Evolutionary conservation across 2,329 filamentous ascomycete genomes (phyloP).

Genomic region (Talaromyces sp.): DNA sequence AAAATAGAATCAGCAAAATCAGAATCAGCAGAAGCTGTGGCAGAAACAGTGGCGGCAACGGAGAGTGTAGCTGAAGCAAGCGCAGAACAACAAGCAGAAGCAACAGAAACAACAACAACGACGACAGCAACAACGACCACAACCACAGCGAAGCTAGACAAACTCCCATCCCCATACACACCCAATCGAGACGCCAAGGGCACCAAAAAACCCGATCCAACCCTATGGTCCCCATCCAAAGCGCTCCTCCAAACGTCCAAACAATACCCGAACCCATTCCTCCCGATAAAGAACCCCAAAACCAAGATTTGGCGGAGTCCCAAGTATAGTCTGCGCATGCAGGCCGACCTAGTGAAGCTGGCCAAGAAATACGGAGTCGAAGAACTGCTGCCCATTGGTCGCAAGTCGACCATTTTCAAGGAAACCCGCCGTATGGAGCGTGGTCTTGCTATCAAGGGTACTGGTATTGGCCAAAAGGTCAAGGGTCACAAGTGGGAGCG

Average conservation of each 20-base stretch:
- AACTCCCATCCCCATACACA: constrained; percentile 32
- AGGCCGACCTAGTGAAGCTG: constrained; percentile 86
- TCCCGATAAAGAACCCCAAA: constrained; percentile 66
- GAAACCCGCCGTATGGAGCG: constrained; percentile 68
- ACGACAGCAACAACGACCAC: constrained; percentile 25
- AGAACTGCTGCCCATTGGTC: constrained; percentile 68
- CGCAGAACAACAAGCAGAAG: constrained; percentile 34
- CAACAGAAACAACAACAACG: too few species aligned
- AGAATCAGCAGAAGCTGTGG: too few species aligned
- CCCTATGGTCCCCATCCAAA: constrained; percentile 24
- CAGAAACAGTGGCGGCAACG: too few species aligned
- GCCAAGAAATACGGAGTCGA: constrained; percentile 73
- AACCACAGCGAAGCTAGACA: constrained; percentile 16
- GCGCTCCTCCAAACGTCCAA: constrained; percentile 36
- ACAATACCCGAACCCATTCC: constrained; percentile 69
- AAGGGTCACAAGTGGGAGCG: constrained; percentile 96
- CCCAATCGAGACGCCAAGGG: constrained; percentile 39
- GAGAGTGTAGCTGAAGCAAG: neutral
- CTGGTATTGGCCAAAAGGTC: constrained; percentile 83
- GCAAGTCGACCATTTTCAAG: constrained; percentile 64
- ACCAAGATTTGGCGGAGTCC: constrained; percentile 83
- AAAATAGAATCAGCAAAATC: too few species aligned
- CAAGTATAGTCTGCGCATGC: constrained; percentile 73
- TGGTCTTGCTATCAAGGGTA: constrained; percentile 82
- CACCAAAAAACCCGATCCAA: constrained; percentile 27